phyloP scores from a whole-genome alignment of 495 filamentous ascomycete genomes.

The Pseudomonodictys pantanalensis region DNA sequence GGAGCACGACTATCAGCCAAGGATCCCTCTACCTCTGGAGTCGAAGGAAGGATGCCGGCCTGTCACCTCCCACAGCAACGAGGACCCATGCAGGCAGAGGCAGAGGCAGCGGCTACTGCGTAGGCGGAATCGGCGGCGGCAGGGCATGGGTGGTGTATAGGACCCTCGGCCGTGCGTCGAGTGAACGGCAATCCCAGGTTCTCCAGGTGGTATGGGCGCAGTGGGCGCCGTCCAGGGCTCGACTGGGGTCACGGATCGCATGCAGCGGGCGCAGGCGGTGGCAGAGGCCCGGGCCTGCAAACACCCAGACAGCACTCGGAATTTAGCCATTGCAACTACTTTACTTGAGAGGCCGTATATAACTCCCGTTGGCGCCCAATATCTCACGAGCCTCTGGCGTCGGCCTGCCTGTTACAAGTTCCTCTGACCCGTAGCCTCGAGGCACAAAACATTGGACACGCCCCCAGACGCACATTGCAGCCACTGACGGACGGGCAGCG shows the following conservation, averaged over 20 bases:
- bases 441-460: slow-evolving; percentile 21
- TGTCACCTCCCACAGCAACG: slow-evolving; percentile 30
- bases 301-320: slow-evolving; percentile 25
- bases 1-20: slow-evolving; percentile 18
- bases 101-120: slow-evolving; percentile 15
- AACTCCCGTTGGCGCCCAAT: slow-evolving; percentile 33
- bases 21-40: no score
- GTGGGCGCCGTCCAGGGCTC: slow-evolving; percentile 26
- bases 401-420: slow-evolving; percentile 20
- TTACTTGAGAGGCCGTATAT: slow-evolving; percentile 35
- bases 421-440: slow-evolving; percentile 32
- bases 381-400: slow-evolving; percentile 21
- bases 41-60: slow-evolving; percentile 31
- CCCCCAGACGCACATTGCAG: slow-evolving; percentile 4
- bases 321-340: slow-evolving; percentile 34
- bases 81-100: slow-evolving; percentile 24
- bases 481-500: slow-evolving; percentile 3
- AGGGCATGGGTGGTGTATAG: slow-evolving; percentile 26
- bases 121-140: slow-evolving; percentile 33
- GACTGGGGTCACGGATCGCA: slow-evolving; percentile 28
- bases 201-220: slow-evolving; percentile 27
- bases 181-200: slow-evolving; percentile 34
- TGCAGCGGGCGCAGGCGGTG: slow-evolving; percentile 19
- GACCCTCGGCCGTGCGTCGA: slow-evolving; percentile 25
- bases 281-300: slow-evolving; percentile 24